Conservation (phyloP, 202 grass and related monocot genomes). For the Schoenoplectus triqueter region DNA sequence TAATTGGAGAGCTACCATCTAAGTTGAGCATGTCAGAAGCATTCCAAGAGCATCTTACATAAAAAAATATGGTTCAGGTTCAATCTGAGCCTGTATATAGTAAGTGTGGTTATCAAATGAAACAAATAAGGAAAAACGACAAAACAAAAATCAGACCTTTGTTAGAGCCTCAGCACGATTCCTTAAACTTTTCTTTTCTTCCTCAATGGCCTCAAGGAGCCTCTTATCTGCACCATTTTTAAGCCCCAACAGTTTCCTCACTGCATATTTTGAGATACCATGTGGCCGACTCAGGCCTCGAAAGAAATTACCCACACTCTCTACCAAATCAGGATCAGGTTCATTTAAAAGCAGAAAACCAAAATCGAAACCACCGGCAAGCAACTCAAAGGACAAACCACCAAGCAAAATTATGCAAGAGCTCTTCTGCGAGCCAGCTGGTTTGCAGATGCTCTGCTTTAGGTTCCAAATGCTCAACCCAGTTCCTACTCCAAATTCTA, state of each 20-base stretch:
- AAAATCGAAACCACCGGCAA: conserved; percentile 74
- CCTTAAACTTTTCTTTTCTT: conserved; percentile 66
- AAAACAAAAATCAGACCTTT: conserved; percentile 51
- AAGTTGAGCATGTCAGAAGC: neutral
- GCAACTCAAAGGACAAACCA: conserved; percentile 81
- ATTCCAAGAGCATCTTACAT: neutral
- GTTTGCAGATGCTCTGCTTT: conserved; percentile 51
- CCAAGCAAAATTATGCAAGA: conserved; percentile 74
- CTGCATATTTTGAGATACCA: conserved; percentile 76
- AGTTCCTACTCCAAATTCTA: conserved; percentile 62
- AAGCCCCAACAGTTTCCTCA: conserved; percentile 70
- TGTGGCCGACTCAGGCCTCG: conserved; percentile 79
- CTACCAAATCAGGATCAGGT: conserved; percentile 54
- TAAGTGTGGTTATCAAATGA: conserved; percentile 22
- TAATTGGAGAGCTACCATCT: neutral
- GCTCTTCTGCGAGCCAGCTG: conserved; percentile 45
- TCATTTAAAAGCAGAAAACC: conserved; percentile 79
- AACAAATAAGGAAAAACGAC: neutral
- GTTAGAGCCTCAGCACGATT: conserved; percentile 47
- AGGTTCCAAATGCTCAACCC: conserved; percentile 67
- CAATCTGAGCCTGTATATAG: neutral
- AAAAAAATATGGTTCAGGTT: neutral
- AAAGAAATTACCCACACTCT: conserved; percentile 66
- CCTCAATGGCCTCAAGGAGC: conserved; percentile 54
- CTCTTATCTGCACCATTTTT: conserved; percentile 66